These are phyloP conservation scores for Cutaneotrichosporon cavernicola DNA, from an alignment of 1,284 basidiomycete species.

Conservation along the genomic window DNA sequence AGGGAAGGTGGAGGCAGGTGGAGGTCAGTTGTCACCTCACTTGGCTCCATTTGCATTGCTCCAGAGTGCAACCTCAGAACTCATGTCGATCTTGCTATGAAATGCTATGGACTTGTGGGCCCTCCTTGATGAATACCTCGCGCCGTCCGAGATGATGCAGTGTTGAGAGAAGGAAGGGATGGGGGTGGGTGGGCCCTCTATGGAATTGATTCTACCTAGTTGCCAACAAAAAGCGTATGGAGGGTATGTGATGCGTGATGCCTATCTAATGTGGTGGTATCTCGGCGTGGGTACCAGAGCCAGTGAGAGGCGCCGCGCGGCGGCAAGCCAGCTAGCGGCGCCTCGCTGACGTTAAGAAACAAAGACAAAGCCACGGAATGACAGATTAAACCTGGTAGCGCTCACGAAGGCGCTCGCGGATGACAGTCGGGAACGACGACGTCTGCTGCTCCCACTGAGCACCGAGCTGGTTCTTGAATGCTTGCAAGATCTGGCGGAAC, in stretches of 20 bases:
- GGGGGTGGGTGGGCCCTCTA: conserved; percentile 4
- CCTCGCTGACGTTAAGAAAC: not conserved
- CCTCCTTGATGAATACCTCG: conserved; percentile 21
- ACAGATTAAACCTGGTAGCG: conserved; percentile 47
- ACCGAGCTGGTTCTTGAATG: conserved; percentile 50
- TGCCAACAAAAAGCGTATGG: conserved; percentile 25
- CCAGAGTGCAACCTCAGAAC: conserved; percentile 8
- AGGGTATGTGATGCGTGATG: conserved; percentile 31
- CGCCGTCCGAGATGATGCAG: conserved; percentile 27
- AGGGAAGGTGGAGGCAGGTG: conserved; percentile 3
- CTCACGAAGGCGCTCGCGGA: conserved; percentile 48
- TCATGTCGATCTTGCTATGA: conserved; percentile 17
- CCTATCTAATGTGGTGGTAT: conserved; percentile 29
- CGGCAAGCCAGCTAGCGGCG: not conserved
- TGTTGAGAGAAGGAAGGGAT: conserved; percentile 7
- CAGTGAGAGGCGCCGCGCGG: not conserved
- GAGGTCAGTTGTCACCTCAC: not conserved
- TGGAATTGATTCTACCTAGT: conserved; percentile 23
- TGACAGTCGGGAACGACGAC: conserved; percentile 45
- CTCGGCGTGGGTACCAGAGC: conserved; percentile 25
- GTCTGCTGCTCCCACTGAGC: conserved; percentile 44
- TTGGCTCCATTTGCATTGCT: not conserved
- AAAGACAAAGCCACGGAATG: not conserved
- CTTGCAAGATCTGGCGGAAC: conserved; percentile 64
- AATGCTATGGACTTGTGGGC: conserved; percentile 27